Evolutionary conservation across 768 basidiomycete genomes (phyloP).

Genomic region (Rubroboletus satanas): DNA sequence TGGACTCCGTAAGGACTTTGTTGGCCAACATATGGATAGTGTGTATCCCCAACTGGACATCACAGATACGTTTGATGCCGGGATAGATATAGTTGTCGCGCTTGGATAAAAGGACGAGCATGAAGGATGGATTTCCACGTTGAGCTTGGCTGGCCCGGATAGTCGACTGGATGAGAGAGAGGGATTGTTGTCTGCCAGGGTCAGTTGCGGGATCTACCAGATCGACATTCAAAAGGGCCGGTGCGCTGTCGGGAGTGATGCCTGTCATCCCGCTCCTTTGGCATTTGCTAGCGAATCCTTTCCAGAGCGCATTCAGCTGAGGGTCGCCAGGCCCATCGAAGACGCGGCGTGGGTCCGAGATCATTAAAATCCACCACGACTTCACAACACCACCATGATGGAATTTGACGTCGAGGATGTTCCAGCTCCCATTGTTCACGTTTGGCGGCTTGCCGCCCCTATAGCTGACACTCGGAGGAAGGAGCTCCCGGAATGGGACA

Average conservation of each 20-base stretch:
- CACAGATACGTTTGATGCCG: conserved; percentile 74
- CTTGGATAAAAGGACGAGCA: conserved; percentile 66
- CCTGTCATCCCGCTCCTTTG: conserved; percentile 60
- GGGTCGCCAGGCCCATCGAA: conserved; percentile 36
- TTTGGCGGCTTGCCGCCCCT: conserved; percentile 38
- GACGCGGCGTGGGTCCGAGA: conserved; percentile 45
- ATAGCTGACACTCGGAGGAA: conserved; percentile 57
- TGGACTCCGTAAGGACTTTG: conserved; percentile 54
- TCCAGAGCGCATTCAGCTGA: conserved; percentile 39
- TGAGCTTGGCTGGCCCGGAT: conserved; percentile 32
- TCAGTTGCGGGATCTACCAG: conserved; percentile 21
- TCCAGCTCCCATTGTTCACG: conserved; percentile 68
- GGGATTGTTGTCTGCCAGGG: conserved; percentile 36
- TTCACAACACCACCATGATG: conserved; percentile 47
- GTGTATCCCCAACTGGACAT: conserved; percentile 68
- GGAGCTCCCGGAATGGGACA: conserved; percentile 63
- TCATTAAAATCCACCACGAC: conserved; percentile 65
- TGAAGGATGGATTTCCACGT: conserved; percentile 49
- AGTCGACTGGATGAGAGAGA: conserved; percentile 37
- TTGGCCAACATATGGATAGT: conserved; percentile 68
- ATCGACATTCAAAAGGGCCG: conserved; percentile 31
- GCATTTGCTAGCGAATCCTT: conserved; percentile 55
- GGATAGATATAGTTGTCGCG: conserved; percentile 76
- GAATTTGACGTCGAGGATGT: conserved; percentile 70
- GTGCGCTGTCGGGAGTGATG: conserved; percentile 41